Evolutionary conservation across 1,139 yeast species (phyloP).

Genomic region (Saccharomyces hybrid): DNA sequence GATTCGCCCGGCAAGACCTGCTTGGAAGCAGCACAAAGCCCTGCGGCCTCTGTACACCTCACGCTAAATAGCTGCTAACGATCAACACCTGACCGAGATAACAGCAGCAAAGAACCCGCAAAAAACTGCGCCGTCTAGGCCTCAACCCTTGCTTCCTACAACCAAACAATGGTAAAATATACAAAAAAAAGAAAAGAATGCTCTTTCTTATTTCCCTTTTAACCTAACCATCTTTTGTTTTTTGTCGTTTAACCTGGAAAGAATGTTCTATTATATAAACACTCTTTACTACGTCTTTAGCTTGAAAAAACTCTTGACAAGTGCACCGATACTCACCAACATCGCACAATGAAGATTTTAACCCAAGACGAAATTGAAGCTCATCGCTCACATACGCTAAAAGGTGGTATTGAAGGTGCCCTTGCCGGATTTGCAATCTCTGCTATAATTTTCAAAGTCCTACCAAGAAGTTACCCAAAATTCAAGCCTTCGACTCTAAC

Average conservation of each 20-base stretch:
- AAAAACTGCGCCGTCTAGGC: neutral
- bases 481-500: conserved; percentile 36
- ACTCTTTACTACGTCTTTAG: neutral
- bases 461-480: conserved; percentile 39
- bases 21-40: neutral
- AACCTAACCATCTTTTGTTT: neutral
- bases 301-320: neutral
- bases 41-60: neutral
- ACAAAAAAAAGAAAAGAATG: neutral
- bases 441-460: conserved; percentile 40
- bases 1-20: neutral
- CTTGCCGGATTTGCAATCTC: conserved; percentile 49
- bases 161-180: neutral
- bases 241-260: neutral
- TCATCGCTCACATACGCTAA: conserved; percentile 48
- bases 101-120: neutral
- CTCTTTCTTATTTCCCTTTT: neutral
- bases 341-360: conserved; percentile 51
- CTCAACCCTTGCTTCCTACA: neutral
- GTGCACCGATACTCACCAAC: neutral
- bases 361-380: conserved; percentile 58
- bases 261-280: neutral
- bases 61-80: neutral
- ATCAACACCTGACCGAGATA: neutral
- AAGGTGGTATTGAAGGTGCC: conserved; percentile 60